phyloP scores from a whole-genome alignment of 1,139 yeast species.

The Hemisphaericaspora subhashii region DNA sequence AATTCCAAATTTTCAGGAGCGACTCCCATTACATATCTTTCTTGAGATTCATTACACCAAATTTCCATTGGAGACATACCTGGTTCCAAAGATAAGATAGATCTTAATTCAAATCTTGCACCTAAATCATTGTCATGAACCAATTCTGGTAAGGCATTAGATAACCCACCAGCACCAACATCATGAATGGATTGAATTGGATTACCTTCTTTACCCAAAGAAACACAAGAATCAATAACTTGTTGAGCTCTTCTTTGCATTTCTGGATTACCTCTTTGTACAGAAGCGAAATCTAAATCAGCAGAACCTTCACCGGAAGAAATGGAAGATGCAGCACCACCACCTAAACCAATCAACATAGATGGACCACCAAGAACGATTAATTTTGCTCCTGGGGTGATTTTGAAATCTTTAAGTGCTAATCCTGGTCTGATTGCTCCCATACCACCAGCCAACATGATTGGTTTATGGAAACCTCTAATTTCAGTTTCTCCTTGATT shows the following conservation, averaged over 20 bases:
- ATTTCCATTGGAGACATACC: slow-evolving; percentile 99
- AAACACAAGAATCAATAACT: slow-evolving; percentile 91
- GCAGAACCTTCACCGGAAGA: slow-evolving; percentile 97
- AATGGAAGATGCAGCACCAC: slow-evolving; percentile 98
- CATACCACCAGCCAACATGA: slow-evolving; percentile 99
- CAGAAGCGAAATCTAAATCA: slow-evolving; percentile 96
- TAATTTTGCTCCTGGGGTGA: slow-evolving; percentile 89
- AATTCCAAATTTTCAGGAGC: slow-evolving; percentile 71
- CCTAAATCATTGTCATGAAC: slow-evolving; percentile 97
- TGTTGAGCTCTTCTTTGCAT: slow-evolving; percentile 99
- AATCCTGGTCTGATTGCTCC: slow-evolving; percentile 94
- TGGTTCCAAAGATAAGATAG: slow-evolving; percentile 87
- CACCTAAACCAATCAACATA: slow-evolving; percentile 99
- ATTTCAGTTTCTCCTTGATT: slow-evolving; percentile 65
- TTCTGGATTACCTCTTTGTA: slow-evolving; percentile 99
- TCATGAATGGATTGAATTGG: slow-evolving; percentile 97
- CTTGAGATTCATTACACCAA: slow-evolving; percentile 99
- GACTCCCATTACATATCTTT: slow-evolving; percentile 93
- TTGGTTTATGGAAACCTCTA: slow-evolving; percentile 98
- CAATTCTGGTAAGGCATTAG: slow-evolving; percentile 95
- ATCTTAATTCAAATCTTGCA: slow-evolving; percentile 88
- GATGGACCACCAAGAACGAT: slow-evolving; percentile 97
- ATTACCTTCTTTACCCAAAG: slow-evolving; percentile 67
- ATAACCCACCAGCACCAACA: slow-evolving; percentile 99
- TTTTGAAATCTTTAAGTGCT: slow-evolving; percentile 82